Evolutionary conservation across 768 basidiomycete genomes (phyloP), one percentile per base, ranked within the genome.

Genomic region (Imleria badia): DNA sequence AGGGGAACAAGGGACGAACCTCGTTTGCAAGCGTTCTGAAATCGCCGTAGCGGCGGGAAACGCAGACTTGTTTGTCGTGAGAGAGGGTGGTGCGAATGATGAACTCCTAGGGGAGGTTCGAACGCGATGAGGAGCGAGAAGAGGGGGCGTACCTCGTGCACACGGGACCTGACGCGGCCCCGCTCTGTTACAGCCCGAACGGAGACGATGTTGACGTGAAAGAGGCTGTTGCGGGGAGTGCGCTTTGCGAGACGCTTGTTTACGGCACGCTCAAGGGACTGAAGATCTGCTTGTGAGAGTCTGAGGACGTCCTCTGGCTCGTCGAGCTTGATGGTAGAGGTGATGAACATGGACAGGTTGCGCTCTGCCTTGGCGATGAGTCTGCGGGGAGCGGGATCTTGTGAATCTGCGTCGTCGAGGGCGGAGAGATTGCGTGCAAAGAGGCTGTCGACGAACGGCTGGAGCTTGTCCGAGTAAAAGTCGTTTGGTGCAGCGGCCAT

Each of bases 381-480:
- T 61, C 86, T 90, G 56, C 81, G 77, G 26, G 87, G 78, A 1
- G 84, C 75, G n/a, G 80, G 80, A 61, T 82, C 77, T 33, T 82
- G 82, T 0, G 81, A 67, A 39, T 83, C 77, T 17, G 80, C 73
- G 35, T 84, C 82, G 54, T 89, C 87, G 45, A 89, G 73, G 26
- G 83, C 75, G 8, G 85, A 80, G 44, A 97, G 76, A 62, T 94
- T 93, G 49, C 91, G 85, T 1, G 90, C 78, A 13, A 98, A 75
- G 56, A 93, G 79, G 31, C 88, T 90, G 34, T 86, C 84, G 51
- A 94, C 79, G 70, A 98, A 98, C 0, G 96, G 95, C 73, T 98
- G 96, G 4, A 99, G 82, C 71, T 99, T 98, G 55, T 86, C 84
- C 2, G 90, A 86, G 74, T 96, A 99, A 72, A 99, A 98, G 62